These are phyloP conservation scores for Sclerotiophoma versabilis DNA, from an alignment of 2,329 filamentous ascomycete species.

Conservation along the genomic window DNA sequence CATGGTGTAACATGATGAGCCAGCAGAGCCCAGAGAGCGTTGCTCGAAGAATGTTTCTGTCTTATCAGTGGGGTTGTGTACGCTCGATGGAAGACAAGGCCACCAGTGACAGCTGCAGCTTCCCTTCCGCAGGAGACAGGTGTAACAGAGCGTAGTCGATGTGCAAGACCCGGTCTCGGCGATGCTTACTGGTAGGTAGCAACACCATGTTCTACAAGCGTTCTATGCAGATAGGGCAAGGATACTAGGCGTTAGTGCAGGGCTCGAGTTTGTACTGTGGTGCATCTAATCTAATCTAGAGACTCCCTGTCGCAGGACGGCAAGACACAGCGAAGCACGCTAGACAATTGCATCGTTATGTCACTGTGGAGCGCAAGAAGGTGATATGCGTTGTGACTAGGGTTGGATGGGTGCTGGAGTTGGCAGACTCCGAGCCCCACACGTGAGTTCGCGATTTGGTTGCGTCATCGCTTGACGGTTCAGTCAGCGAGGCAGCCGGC, in stretches of 20 bases:
- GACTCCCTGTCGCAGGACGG: too few relatives aligned
- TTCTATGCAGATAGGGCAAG: too few relatives aligned
- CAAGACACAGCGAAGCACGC: too few relatives aligned
- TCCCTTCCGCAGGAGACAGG: conserved; percentile 1
- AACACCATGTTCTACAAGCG: too few relatives aligned
- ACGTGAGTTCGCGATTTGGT: conserved; percentile 16
- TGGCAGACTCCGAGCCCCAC: conserved; percentile 1
- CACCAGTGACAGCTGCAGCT: background rate
- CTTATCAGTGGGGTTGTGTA: background rate
- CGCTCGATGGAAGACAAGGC: background rate
- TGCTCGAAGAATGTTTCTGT: background rate
- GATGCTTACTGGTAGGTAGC: background rate
- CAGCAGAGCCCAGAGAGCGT: background rate
- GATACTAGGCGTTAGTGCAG: too few relatives aligned
- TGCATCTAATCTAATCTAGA: too few relatives aligned
- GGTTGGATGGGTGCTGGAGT: background rate
- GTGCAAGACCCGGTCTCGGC: background rate
- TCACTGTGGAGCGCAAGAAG: too few relatives aligned
- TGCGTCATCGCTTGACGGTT: conserved; percentile 14
- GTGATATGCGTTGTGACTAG: background rate
- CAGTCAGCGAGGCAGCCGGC: background rate
- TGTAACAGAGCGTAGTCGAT: background rate
- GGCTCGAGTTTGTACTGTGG: too few relatives aligned
- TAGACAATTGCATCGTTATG: too few relatives aligned
- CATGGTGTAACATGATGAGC: background rate